These are phyloP conservation scores for Persicaria tinctoria DNA, from an alignment of 148 eudicot genomes.

Conservation along the genomic window DNA sequence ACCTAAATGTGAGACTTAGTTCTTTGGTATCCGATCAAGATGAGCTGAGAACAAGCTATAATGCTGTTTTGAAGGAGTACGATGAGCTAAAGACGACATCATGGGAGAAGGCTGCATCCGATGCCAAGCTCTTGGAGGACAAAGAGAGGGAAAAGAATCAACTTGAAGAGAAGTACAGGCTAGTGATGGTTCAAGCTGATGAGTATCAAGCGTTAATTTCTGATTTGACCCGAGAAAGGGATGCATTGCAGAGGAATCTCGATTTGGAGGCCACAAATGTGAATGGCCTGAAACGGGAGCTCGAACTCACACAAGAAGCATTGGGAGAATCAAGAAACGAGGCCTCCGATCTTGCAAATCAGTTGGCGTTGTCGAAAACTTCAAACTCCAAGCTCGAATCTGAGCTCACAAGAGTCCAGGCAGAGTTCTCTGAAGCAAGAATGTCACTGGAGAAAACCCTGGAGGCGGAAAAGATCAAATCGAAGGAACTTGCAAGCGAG, in stretches of 20 bases:
- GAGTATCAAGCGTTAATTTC: conserved; percentile 34
- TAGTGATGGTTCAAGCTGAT: conserved; percentile 23
- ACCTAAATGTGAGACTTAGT: conserved; percentile 35
- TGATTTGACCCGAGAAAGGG: conserved; percentile 53
- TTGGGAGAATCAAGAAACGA: conserved; percentile 47
- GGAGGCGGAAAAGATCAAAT: conserved; percentile 34
- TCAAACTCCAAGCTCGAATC: conserved; percentile 47
- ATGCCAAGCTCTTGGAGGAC: conserved; percentile 50
- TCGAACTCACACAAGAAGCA: conserved; percentile 31
- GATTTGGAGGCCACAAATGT: conserved; percentile 32
- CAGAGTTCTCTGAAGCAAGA: conserved; percentile 39
- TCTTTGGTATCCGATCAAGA: conserved; percentile 43
- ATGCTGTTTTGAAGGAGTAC: conserved; percentile 35
- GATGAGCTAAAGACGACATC: conserved; percentile 33
- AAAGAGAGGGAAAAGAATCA: conserved; percentile 32
- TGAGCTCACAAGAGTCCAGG: conserved; percentile 31
- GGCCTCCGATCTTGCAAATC: conserved; percentile 36
- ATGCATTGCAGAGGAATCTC: conserved; percentile 37
- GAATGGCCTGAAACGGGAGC: conserved; percentile 44
- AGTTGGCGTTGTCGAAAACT: conserved; percentile 31
- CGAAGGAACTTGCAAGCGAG: conserved; percentile 36
- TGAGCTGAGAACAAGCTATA: conserved; percentile 28
- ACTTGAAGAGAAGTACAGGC: conserved; percentile 42
- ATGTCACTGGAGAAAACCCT: conserved; percentile 31
- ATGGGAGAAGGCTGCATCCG: conserved; percentile 38